Percentiles rank a stretch among this genome's conserved stretches.
phyloP scores from a whole-genome alignment of 345 rosid genomes.

The Acer saccharum region DNA sequence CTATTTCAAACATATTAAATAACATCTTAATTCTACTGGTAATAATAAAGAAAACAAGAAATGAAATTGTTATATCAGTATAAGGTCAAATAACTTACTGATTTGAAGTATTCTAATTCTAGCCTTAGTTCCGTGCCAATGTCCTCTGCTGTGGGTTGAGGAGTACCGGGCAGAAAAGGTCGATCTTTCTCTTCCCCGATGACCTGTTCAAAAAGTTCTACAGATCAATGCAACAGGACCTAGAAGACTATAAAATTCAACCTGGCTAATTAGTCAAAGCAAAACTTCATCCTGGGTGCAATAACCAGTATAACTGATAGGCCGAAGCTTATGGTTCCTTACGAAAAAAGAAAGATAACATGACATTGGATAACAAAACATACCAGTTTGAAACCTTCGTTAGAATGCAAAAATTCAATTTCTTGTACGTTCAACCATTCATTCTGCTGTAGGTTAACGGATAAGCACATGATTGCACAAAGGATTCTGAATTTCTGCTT shows the following conservation, averaged over 20 bases:
- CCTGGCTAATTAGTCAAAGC: background rate
- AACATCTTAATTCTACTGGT: background rate
- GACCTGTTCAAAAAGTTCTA: constrained; percentile 36
- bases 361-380: background rate
- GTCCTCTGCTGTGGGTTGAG: constrained; percentile 24
- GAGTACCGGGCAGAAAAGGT: constrained; percentile 14
- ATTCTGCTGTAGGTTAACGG: constrained; percentile 49
- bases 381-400: constrained; percentile 57
- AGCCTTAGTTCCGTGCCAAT: constrained; percentile 26
- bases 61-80: background rate
- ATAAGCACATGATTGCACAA: constrained; percentile 52
- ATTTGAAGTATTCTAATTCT: constrained; percentile 46
- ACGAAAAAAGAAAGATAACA: background rate
- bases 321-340: background rate
- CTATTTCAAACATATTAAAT: constrained; percentile 6
- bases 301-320: background rate
- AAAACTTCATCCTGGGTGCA: background rate
- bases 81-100: constrained; percentile 32
- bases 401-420: constrained; percentile 36
- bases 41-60: background rate
- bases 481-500: constrained; percentile 48
- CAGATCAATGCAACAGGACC: constrained; percentile 14
- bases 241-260: background rate
- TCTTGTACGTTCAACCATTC: constrained; percentile 38
- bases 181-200: constrained; percentile 29